These are phyloP conservation scores for Talaromyces piceae DNA, from an alignment of 2,329 filamentous ascomycete genomes.

Conservation along the genomic window DNA sequence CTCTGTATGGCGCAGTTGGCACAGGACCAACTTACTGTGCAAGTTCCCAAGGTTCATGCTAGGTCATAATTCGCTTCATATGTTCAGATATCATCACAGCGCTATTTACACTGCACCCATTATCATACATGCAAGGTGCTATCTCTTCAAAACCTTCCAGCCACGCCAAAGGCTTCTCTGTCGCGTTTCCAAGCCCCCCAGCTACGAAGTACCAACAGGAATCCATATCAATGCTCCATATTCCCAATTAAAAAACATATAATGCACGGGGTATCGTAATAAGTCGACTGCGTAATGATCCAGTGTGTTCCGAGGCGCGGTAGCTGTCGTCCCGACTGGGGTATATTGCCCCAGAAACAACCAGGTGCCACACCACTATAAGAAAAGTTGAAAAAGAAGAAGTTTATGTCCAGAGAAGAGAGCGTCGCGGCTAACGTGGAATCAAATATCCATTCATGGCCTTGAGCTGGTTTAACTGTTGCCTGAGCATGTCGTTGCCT, in stretches of 20 bases:
- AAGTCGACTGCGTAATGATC: neutral
- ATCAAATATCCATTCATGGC: conserved; percentile 29
- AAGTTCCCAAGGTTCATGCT: neutral
- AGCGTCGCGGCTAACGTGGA: conserved; percentile 22
- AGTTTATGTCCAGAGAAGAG: neutral
- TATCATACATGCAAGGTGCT: neutral
- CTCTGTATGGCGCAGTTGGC: neutral
- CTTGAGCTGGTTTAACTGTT: conserved; percentile 46
- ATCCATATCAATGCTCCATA: neutral
- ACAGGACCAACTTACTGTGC: neutral
- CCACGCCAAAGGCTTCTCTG: neutral
- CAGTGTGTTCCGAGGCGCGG: neutral
- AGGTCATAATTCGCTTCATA: neutral
- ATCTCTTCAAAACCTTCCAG: neutral
- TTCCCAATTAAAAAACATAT: neutral
- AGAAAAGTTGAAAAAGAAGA: neutral
- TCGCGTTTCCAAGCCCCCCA: neutral
- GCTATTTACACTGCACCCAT: neutral
- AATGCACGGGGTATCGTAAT: neutral
- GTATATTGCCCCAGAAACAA: neutral
- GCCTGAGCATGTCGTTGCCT: conserved; percentile 57
- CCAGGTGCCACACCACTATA: neutral
- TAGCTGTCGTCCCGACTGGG: neutral
- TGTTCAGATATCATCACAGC: neutral
- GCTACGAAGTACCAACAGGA: neutral